Conservation (phyloP, 768 basidiomycete genomes). For the Amanita phalloides region DNA sequence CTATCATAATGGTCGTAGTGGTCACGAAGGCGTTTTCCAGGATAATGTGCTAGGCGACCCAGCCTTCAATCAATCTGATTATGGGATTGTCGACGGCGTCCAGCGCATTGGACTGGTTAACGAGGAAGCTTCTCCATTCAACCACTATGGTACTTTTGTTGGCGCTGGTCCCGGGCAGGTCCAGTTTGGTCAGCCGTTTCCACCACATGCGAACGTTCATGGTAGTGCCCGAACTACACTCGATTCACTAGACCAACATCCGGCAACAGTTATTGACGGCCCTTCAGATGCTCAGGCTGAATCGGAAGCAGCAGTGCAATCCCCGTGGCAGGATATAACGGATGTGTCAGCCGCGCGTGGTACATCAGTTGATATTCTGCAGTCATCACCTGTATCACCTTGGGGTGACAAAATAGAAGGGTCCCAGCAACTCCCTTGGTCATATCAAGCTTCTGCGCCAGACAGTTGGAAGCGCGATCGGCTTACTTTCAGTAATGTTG, state of each 20-base stretch:
- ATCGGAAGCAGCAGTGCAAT: constrained; percentile 12
- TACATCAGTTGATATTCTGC: constrained; percentile 32
- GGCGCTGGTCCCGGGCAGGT: background rate
- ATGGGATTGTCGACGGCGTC: background rate
- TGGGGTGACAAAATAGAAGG: constrained; percentile 24
- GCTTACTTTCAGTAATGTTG: constrained; percentile 46
- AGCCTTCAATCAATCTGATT: constrained; percentile 2
- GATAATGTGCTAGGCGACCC: background rate
- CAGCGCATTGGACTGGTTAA: background rate
- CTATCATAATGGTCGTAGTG: background rate
- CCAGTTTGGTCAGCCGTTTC: background rate
- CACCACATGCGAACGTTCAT: background rate
- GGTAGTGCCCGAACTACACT: background rate
- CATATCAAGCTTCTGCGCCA: constrained; percentile 33
- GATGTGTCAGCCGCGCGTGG: constrained; percentile 19
- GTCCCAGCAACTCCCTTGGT: constrained; percentile 34
- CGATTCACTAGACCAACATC: background rate
- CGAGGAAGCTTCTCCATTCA: background rate
- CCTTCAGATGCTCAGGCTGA: constrained; percentile 10
- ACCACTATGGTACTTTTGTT: background rate
- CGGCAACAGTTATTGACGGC: background rate
- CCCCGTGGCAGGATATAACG: constrained; percentile 25
- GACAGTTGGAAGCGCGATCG: constrained; percentile 41
- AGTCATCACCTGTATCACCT: constrained; percentile 22
- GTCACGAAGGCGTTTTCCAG: constrained; percentile 2